A percentile compares a stretch with the other conserved stretches of the same genome.
These are phyloP conservation scores for Ganoderma sp. DNA, from an alignment of 1,284 basidiomycete species.

Conservation along the genomic window DNA sequence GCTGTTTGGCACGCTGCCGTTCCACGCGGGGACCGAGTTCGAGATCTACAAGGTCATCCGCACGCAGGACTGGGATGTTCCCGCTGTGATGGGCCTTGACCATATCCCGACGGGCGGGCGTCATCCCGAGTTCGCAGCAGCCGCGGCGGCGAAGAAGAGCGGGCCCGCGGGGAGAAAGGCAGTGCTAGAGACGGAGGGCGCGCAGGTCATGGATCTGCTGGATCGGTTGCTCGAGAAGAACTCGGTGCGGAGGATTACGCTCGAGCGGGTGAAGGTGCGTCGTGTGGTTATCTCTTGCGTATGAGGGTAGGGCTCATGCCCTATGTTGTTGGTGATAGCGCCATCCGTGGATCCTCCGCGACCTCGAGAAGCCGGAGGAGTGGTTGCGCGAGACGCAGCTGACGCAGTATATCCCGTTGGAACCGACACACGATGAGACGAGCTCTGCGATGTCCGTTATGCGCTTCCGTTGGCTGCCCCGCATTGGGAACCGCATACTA, in stretches of 20 bases:
- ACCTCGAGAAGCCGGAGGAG: conserved; percentile 70
- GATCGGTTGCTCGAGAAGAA: conserved; percentile 87
- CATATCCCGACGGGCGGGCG: conserved; percentile 66
- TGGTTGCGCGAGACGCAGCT: conserved; percentile 85
- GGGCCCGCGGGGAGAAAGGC: conserved; percentile 17
- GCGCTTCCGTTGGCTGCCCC: conserved; percentile 54
- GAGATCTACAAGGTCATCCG: conserved; percentile 87
- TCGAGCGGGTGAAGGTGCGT: conserved; percentile 86
- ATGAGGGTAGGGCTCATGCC: conserved; percentile 13
- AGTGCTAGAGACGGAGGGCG: conserved; percentile 52
- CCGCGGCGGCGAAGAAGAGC: conserved; percentile 50
- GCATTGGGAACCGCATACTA: conserved; percentile 41
- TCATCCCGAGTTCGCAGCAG: conserved; percentile 37
- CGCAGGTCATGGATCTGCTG: conserved; percentile 75
- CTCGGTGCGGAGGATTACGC: conserved; percentile 75
- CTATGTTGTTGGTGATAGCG: conserved; percentile 46
- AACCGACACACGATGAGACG: conserved; percentile 84
- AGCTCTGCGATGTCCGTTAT: conserved; percentile 73
- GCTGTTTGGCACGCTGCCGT: conserved; percentile 86
- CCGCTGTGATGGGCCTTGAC: conserved; percentile 80
- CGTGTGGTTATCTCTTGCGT: neutral
- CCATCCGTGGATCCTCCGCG: conserved; percentile 80
- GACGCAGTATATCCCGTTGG: conserved; percentile 60
- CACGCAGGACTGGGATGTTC: conserved; percentile 76
- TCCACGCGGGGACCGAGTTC: conserved; percentile 74